Evolutionary conservation across 2,329 filamentous ascomycete genomes (phyloP).

Genomic region (Fusarium subglutinans): DNA sequence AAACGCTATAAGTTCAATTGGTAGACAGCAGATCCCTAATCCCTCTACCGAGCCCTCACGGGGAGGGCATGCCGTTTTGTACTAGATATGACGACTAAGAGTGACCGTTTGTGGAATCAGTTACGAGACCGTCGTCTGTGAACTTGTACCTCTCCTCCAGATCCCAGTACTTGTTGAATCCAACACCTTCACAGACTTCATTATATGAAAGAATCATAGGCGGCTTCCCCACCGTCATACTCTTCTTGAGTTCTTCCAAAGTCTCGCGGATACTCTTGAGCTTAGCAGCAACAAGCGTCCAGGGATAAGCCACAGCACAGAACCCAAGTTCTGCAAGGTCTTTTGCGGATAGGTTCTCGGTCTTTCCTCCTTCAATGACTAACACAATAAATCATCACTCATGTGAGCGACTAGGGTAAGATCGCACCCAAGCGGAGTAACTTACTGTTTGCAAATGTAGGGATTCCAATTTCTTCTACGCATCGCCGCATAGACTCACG

Average conservation of each 20-base stretch:
- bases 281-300: constrained; percentile 55
- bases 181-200: constrained; percentile 57
- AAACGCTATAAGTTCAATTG: accelerated
- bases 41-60: accelerated
- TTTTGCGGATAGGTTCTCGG: constrained; percentile 46
- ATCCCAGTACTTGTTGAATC: constrained; percentile 53
- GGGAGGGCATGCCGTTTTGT: accelerated
- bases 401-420: neutral
- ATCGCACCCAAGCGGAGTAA: neutral
- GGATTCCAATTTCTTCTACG: constrained; percentile 49
- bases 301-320: constrained; percentile 54
- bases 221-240: constrained; percentile 52
- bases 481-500: constrained; percentile 52
- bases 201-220: constrained; percentile 54
- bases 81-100: neutral
- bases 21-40: accelerated
- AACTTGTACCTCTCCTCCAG: neutral
- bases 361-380: constrained; percentile 48
- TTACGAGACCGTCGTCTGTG: neutral
- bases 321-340: constrained; percentile 51
- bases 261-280: constrained; percentile 52
- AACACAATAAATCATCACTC: neutral
- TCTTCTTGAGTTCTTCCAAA: constrained; percentile 52
- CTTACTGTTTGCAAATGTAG: constrained; percentile 52
- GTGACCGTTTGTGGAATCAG: neutral